Conservation (phyloP, 2,329 filamentous ascomycete species). For the Thermochaetoides dissita region DNA sequence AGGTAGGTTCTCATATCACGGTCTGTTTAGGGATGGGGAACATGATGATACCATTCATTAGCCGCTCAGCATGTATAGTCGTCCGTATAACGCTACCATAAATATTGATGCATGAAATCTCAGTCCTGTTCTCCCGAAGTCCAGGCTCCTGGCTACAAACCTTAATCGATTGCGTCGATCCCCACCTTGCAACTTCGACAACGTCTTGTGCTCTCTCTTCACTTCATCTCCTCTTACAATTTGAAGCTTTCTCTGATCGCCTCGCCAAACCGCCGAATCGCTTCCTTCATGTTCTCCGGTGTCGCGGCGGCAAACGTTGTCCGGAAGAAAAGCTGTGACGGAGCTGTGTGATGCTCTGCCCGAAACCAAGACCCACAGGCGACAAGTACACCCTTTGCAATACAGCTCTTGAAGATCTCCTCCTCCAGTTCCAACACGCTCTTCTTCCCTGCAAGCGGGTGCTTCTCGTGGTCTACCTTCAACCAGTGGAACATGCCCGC, state of each 20-base stretch:
- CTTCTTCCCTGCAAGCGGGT: slow-evolving; percentile 43
- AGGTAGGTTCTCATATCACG: neutral
- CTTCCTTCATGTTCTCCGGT: slow-evolving; percentile 53
- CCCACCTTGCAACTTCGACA: no score
- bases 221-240: slow-evolving; percentile 2
- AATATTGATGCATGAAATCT: no score
- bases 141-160: no score
- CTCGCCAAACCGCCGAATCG: slow-evolving; percentile 60
- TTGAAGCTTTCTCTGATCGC: slow-evolving; percentile 50
- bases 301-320: slow-evolving; percentile 78
- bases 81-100: no score
- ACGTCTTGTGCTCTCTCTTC: no score
- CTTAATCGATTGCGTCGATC: neutral
- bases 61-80: no score
- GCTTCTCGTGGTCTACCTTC: slow-evolving; percentile 49
- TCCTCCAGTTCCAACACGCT: slow-evolving; percentile 61
- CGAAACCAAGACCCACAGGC: slow-evolving; percentile 86
- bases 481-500: slow-evolving; percentile 96
- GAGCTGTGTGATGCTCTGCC: slow-evolving; percentile 50
- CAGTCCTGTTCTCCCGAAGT: no score
- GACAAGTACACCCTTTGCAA: slow-evolving; percentile 65
- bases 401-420: slow-evolving; percentile 65
- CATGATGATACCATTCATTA: neutral
- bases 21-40: neutral
- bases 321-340: slow-evolving; percentile 66